A percentile compares a stretch with the other conserved stretches of the same genome.
Evolutionary conservation across 768 basidiomycete species (phyloP).

Genomic region (Termitomyces sp.): DNA sequence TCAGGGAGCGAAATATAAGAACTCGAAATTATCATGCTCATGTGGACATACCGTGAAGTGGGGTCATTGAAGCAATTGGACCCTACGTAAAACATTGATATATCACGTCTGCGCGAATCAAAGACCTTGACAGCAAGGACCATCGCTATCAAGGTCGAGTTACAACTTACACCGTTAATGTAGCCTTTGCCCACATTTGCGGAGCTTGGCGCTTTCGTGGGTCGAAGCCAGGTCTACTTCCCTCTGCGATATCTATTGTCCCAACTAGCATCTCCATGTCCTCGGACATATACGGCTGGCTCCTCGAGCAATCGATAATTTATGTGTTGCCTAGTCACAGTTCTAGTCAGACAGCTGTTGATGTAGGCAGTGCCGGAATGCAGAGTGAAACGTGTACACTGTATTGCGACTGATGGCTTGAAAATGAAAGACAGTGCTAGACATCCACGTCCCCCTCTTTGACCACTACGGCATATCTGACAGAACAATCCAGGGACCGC

Average conservation of each 20-base stretch:
- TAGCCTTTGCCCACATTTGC: not conserved
- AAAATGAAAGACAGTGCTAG: no score
- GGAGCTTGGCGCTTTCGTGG: not conserved
- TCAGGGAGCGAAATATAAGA: no score
- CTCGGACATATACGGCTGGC: not conserved
- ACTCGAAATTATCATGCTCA: no score
- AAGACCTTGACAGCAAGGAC: not conserved
- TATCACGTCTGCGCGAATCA: not conserved
- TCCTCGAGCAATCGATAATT: not conserved
- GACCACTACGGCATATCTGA: not conserved
- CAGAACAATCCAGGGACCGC: not conserved
- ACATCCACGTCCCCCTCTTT: no score
- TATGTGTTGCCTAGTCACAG: no score
- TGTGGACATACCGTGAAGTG: no score
- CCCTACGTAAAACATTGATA: not conserved
- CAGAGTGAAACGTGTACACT: no score
- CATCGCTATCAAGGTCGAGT: not conserved
- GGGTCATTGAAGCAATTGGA: not conserved
- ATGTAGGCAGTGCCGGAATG: no score
- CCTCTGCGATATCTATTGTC: no score
- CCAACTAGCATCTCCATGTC: not conserved
- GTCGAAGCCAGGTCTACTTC: not conserved
- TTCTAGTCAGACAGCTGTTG: no score
- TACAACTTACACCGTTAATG: not conserved
- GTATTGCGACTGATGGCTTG: no score